Evolutionary conservation across 352 stramenopile species (phyloP), one percentile per base, ranked within the genome.

Genomic region (Phytophthora brassicae): DNA sequence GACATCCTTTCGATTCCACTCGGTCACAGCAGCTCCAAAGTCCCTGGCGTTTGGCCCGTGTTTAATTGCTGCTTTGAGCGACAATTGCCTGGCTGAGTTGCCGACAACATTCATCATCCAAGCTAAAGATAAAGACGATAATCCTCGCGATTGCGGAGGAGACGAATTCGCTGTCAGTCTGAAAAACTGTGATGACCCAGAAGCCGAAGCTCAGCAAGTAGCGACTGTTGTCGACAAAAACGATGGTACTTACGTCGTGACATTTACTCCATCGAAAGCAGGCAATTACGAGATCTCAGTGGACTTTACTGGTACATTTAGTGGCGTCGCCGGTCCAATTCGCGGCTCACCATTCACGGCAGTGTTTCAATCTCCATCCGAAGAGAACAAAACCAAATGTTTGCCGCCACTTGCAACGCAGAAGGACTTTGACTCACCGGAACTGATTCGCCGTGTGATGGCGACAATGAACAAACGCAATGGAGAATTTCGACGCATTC

Each of bases 1-100:
- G 4, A 88, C 83, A 14, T 70, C 77, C 11, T 92, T 88, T 66
- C 89, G 88, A 47, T 99, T 98, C 55, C 97, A 99, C 74, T 95
- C 92, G 5, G 96, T 99, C 17, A 98, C 95, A 6, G 75, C 90
- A 36, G 90, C 88, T 11, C 75, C 74, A 2, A 96, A 97, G 53
- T 98, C 89, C 8, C 65, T 99, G 17, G 95, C 93, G 29, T 99
- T 98, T 71, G 96, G 96, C 0, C 94, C 95, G 11, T 97, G 94
- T 36, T 42, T 94, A 49, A 81, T 94, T 26, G 68, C 75, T 14
- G 76, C 78, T 0, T 68, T 94, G 3, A 79, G 60, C 22, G 79
- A 88, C n/a, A 75, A 75, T 26, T 89, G 77, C 20, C 56, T 94
- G n/a, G 86, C 86, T 2, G 81, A 83, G 48, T 44, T 71, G 11